These are phyloP conservation scores for Pogostemon cablin DNA, from an alignment of 257 asterid genomes.

Conservation along the genomic window DNA sequence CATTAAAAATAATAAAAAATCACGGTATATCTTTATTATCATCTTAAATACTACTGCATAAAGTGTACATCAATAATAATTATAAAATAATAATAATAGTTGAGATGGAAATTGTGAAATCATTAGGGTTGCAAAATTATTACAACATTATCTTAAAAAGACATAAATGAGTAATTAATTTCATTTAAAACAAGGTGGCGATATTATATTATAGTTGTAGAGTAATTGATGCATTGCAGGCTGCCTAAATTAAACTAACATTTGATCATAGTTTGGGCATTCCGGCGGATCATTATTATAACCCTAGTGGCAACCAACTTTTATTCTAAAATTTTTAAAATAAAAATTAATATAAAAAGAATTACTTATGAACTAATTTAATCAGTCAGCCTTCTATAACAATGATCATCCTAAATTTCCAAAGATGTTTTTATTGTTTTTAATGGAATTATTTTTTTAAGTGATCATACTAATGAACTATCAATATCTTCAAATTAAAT, in stretches of 20 bases:
- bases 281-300: slow-evolving; percentile 26
- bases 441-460: no score
- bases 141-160: background rate
- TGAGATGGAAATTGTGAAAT: background rate
- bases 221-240: slow-evolving; percentile 36
- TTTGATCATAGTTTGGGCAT: background rate
- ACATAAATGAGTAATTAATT: slow-evolving; percentile 16
- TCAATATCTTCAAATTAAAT: background rate
- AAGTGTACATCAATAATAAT: no score
- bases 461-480: no score
- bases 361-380: no score
- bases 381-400: no score
- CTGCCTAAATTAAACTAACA: background rate
- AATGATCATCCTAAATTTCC: no score
- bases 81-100: no score
- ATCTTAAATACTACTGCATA: no score
- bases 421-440: no score
- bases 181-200: slow-evolving; percentile 27
- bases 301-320: slow-evolving; percentile 33
- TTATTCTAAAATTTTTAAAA: slow-evolving; percentile 10
- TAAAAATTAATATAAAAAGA: no score
- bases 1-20: no score
- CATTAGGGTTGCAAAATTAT: slow-evolving; percentile 9
- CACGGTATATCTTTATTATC: no score
- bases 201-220: background rate